phyloP scores from a whole-genome alignment of 345 rosid genomes.

The Eucalyptus guilfoylei region DNA sequence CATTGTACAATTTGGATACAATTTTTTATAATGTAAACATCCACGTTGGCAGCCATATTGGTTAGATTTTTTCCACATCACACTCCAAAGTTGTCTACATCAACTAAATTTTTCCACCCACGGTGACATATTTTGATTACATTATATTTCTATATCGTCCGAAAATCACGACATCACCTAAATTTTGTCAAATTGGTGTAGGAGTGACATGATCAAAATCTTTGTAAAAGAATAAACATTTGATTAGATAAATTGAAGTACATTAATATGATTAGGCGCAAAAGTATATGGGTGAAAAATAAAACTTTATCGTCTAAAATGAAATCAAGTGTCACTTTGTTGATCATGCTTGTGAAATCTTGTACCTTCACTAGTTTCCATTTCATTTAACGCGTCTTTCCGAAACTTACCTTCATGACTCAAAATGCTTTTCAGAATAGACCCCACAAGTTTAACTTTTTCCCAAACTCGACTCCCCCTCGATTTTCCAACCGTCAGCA shows the following conservation, averaged over 20 bases:
- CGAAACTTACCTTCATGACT: neutral
- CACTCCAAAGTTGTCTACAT: neutral
- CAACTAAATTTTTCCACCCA: neutral
- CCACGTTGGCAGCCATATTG: neutral
- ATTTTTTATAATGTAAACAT: neutral
- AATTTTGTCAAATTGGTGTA: neutral
- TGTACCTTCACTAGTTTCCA: neutral
- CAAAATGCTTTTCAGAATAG: neutral
- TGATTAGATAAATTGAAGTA: neutral
- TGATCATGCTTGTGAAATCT: neutral
- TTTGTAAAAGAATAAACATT: neutral
- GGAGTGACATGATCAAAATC: neutral
- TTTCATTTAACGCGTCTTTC: neutral
- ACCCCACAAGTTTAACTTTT: neutral
- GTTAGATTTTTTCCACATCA: neutral
- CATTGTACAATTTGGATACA: neutral
- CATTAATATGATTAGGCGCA: neutral
- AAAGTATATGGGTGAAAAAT: neutral
- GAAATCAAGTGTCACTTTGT: neutral
- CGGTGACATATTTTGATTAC: fast-evolving
- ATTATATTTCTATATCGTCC: neutral
- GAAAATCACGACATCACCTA: fast-evolving
- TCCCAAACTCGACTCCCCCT: neutral
- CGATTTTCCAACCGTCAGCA: neutral
- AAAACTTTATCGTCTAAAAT: neutral